Conservation (phyloP, 2,329 filamentous ascomycete genomes). For the Elsinoe arachidis region DNA sequence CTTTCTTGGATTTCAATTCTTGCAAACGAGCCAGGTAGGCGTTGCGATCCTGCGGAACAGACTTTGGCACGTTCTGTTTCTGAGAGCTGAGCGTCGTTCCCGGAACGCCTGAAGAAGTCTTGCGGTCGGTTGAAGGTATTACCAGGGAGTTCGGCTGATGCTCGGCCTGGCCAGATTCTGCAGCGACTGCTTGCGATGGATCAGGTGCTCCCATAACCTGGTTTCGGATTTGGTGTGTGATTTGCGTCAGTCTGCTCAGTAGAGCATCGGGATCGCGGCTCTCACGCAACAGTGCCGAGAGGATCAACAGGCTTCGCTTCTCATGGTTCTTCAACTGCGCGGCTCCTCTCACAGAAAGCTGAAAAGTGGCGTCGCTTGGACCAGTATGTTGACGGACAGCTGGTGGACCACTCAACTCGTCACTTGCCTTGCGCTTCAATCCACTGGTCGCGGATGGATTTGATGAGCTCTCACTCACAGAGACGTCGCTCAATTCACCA, state of each 20-base stretch:
- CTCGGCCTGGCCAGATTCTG: neutral
- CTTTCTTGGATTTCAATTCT: constrained; percentile 60
- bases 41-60: constrained; percentile 50
- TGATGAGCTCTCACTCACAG: constrained; percentile 26
- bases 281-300: constrained; percentile 13
- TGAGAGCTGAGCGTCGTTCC: neutral
- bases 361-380: neutral
- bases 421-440: constrained; percentile 10
- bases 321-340: neutral
- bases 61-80: neutral
- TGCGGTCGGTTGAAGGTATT: neutral
- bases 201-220: neutral
- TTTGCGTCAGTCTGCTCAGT: neutral
- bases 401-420: neutral
- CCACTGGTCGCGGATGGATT: neutral
- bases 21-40: constrained; percentile 68
- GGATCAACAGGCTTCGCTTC: neutral
- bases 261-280: constrained; percentile 10
- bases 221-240: neutral
- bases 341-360: neutral
- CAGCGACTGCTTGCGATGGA: too few relatives aligned
- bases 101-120: neutral
- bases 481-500: constrained; percentile 15
- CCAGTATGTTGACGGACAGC: constrained; percentile 12
- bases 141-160: too few relatives aligned